Evolutionary conservation across 352 stramenopile species (phyloP), one percentile per base, ranked within the genome.

Genomic region (Thraustotheca clavata): DNA sequence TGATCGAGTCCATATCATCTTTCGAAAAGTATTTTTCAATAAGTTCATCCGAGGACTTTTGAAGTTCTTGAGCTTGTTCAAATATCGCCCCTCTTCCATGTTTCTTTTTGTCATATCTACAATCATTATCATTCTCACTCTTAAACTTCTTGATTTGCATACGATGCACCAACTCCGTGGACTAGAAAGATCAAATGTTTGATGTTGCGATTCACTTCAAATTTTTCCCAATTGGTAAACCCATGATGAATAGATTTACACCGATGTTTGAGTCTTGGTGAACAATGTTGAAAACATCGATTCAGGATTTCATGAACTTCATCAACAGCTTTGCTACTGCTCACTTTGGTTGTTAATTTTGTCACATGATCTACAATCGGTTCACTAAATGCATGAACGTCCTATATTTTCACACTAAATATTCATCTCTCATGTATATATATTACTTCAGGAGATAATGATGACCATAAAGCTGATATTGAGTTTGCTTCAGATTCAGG

Each of bases 141-240:
- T 33, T 12, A 33, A 29, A 6, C 6, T 12, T 50, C 27, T 6
- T 50, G 6, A 50, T 6, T 6, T 6, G 2, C 43, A 32, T 65
- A 65, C 41, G 57, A 57, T 9, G 95, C 87, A n/a, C 87, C 87
- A 33, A 96, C 95, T 22, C 87, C 87, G 59, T 96, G 87, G 2
- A 96, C 83, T 31, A 96, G 89, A 16, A 96, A 75, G 36, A 95
- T 77, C 7, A 96, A 72, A 46, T 96, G 85, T 41, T 91, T 79
- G n/a, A 94, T 71, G 29, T 91, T 76, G 38, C 83, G 83, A 31
- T 14, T 9, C 2, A 52, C 43, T 79, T 69, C 91, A 89, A 46
- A 89, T 79, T 22, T 80, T 79, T 24, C 62, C 43, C 89, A 68
- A 77, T 89, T 31, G 83, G 90, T 36, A 90, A 93, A 8, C 78